Evolutionary conservation across 768 basidiomycete genomes (phyloP), one percentile per base, ranked within the genome.

Genomic region (Postia placenta): DNA sequence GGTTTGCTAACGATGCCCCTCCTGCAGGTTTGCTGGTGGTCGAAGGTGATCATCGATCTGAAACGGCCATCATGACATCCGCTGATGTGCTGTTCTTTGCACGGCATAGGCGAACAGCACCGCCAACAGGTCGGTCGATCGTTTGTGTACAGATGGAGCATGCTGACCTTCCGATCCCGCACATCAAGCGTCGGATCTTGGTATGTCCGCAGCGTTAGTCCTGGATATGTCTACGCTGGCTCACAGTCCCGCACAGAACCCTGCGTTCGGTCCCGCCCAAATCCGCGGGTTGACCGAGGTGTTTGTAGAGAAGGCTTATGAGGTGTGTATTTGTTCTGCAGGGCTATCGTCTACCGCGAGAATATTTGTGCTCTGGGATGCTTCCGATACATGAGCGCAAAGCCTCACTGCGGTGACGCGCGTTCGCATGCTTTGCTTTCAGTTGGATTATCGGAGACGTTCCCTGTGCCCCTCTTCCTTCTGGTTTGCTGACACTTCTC

Each of bases 201-300:
- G 48, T 49, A 36, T 15, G 15, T 33, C 30, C 15, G 15, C 9
- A 7, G 30, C 30, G 7, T 7, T 33, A 33, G 30, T n/a, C n/a
- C n/a, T n/a, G n/a, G n/a, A n/a, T n/a, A n/a, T n/a, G n/a, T n/a
- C n/a, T n/a, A n/a, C n/a, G n/a, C n/a, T n/a, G n/a, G n/a, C n/a
- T n/a, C n/a, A n/a, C n/a, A n/a, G n/a, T n/a, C n/a, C n/a, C 15
- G 30, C 17, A 9, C 20, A 73, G 83, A 86, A 84, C 53, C 83
- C 83, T 12, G 82, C 83, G 0, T 87, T 87, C 55, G 80, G 83
- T 1, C 69, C 72, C 1, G 63, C 71, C 1, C 81, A 84, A 56
- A 71, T 85, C 25, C 69, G 81, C 3, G 76, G 75, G 36, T 57
- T 85, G 11, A 79, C 79, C 0, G 69, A 68, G 11, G 75, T 79